Percentiles rank a stretch among this genome's conserved stretches.
Conservation (phyloP, 1,284 basidiomycete genomes). For the Fistulina hepatica region DNA sequence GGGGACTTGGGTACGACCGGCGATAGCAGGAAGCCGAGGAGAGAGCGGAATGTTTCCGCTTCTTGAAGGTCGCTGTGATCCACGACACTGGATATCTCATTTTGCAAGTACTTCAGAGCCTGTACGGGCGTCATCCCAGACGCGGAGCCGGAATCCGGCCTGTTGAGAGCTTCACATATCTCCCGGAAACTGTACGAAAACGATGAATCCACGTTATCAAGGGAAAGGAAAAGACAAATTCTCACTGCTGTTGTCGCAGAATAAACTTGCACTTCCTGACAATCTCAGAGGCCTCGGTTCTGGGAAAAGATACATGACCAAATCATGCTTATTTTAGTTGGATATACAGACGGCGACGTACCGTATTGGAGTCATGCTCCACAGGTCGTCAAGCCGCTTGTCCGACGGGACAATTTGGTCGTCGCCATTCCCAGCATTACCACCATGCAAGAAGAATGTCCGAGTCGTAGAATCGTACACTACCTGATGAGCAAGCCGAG, state of each 20-base stretch:
- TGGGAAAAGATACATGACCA: conserved; percentile 21
- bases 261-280: conserved; percentile 48
- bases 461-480: conserved; percentile 52
- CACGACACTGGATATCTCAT: conserved; percentile 56
- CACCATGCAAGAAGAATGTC: conserved; percentile 59
- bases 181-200: conserved; percentile 52
- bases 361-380: conserved; percentile 60
- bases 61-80: conserved; percentile 56
- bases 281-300: conserved; percentile 47
- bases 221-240: too few species aligned
- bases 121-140: conserved; percentile 47
- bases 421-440: conserved; percentile 29
- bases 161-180: conserved; percentile 66
- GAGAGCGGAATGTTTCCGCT: conserved; percentile 47
- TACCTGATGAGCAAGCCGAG: conserved; percentile 67
- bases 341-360: conserved; percentile 21
- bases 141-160: too few species aligned
- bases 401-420: conserved; percentile 24
- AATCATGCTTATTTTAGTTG: not conserved
- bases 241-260: conserved; percentile 61
- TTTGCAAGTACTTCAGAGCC: conserved; percentile 61
- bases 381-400: conserved; percentile 60
- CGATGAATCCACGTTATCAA: not conserved
- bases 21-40: conserved; percentile 57
- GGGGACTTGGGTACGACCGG: conserved; percentile 18